Conservation (phyloP, 2,329 filamentous ascomycete genomes). For the Hymenoscyphus repandus region DNA sequence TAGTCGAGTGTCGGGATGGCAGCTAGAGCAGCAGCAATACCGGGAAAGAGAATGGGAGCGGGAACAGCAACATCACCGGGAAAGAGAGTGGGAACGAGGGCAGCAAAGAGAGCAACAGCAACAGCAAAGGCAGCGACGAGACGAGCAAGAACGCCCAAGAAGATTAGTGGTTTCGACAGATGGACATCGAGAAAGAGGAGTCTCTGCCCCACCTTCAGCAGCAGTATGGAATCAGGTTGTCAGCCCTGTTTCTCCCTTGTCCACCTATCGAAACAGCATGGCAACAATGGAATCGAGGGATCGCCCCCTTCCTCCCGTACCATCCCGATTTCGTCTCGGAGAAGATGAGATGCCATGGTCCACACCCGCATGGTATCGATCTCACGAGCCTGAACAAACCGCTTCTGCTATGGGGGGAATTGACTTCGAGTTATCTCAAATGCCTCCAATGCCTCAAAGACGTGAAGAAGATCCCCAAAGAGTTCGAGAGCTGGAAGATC, state of each 20-base stretch:
- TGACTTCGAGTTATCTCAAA: constrained; percentile 11
- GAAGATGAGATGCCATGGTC: constrained; percentile 31
- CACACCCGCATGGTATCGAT: constrained; percentile 25
- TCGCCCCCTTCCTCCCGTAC: constrained; percentile 26
- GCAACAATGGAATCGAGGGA: constrained; percentile 3
- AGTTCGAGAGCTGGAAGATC: constrained; percentile 24
- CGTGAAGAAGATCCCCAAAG: constrained; percentile 27
- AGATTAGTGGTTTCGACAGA: constrained; percentile 7
- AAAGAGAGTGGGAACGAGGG: not conserved
- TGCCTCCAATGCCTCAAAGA: not conserved
- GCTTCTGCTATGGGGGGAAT: constrained; percentile 6
- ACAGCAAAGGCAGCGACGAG: not conserved
- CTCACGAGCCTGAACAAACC: constrained; percentile 4
- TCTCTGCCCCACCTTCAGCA: not conserved
- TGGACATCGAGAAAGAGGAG: constrained; percentile 19
- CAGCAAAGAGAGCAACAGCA: not conserved
- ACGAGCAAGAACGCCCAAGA: constrained; percentile 6
- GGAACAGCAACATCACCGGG: not conserved
- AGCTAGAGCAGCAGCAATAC: constrained; percentile 1
- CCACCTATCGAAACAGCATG: constrained; percentile 6
- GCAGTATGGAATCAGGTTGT: constrained; percentile 12
- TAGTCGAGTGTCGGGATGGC: constrained; percentile 3
- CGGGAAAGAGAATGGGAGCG: not conserved
- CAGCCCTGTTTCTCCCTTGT: constrained; percentile 11
- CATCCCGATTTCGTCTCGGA: constrained; percentile 29